Conservation (phyloP, 2,329 filamentous ascomycete species). For the Clonostachys solani region DNA sequence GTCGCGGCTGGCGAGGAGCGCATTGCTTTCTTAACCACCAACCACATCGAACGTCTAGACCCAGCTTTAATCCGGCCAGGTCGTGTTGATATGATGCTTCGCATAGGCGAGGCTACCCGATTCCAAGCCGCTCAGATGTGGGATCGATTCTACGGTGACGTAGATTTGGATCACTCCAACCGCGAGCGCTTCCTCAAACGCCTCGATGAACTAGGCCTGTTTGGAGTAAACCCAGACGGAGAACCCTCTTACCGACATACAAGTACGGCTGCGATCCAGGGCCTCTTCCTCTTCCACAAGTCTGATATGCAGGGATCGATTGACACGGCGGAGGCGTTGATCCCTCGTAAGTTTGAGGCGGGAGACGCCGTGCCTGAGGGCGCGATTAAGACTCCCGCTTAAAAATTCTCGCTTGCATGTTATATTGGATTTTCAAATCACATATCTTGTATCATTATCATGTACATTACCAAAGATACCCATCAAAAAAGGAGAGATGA, state of each 20-base stretch:
- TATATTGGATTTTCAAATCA: background rate
- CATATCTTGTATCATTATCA: background rate
- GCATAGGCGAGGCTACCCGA: constrained; percentile 81
- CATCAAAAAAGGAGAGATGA: background rate
- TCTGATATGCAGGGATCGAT: constrained; percentile 85
- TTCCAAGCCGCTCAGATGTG: constrained; percentile 86
- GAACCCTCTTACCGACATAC: constrained; percentile 48
- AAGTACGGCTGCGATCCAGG: constrained; percentile 90
- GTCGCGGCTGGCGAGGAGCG: constrained; percentile 94
- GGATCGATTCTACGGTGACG: constrained; percentile 89
- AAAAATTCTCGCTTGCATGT: constrained; percentile 4
- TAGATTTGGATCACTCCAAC: constrained; percentile 60
- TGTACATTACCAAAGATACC: background rate
- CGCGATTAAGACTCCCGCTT: constrained; percentile 34
- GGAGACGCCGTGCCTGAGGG: constrained; percentile 29
- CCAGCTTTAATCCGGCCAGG: constrained; percentile 87
- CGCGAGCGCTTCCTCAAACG: constrained; percentile 67
- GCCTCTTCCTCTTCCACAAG: constrained; percentile 94
- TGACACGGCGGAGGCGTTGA: constrained; percentile 65
- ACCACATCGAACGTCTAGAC: constrained; percentile 86
- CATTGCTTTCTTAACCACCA: constrained; percentile 90
- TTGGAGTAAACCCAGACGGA: constrained; percentile 50
- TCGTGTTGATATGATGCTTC: constrained; percentile 87
- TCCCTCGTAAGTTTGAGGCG: constrained; percentile 51
- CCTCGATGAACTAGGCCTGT: constrained; percentile 66